Base-by-base conservation (phyloP, 352 stramenopile species). In the Phytophthora megakarya region DNA sequence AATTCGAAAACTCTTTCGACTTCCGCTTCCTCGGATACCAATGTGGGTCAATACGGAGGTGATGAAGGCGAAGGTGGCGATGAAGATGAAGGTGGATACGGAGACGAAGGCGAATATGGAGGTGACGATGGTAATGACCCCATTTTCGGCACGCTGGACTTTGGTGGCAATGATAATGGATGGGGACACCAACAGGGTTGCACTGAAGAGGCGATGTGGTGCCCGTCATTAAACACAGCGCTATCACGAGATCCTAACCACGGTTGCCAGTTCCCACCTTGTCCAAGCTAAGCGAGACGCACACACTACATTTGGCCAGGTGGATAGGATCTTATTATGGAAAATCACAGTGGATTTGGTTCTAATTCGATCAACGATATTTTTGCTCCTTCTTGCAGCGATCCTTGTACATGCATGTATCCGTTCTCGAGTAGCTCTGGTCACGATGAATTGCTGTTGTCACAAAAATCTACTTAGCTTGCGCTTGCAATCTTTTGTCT, bases 121-220 rank as follows among this genome's bases (percentile, higher is more conserved):
- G 30, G 30, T 11, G 30, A 35, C 8, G 53, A 15, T 18, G 45
- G 30, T 4, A 38, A 45, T 7, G 53, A 42, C 8, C 10, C 30
- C 12, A n/a, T 32, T 23, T 70, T 70, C 25, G 42, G 32, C 16
- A 49, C 61, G 18, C 30, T 59, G 13, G 52, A 44, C n/a, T 44
- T 21, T 28, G 33, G 42, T n/a, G 44, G 42, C 26, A 35, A 45
- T 42, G 35, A 39, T n/a, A 38, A 39, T 15, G 35, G 22, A 28
- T n/a, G 30, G 30, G 30, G 30, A 35, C 16, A 39, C 33, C n/a
- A 37, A 42, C n/a, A n/a, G n/a, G 44, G 46, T 4, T 86, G 80
- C 44, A 32, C 28, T n/a, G 80, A 88, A 65, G 72, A 83, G 32
- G 73, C 64, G 19, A 55, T 64, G 39, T 75, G n/a, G 51, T 84